Evolutionary conservation across 2,329 filamentous ascomycete species (phyloP), one percentile per base, ranked within the genome.

Genomic region (Chrysosporium queenslandicum): DNA sequence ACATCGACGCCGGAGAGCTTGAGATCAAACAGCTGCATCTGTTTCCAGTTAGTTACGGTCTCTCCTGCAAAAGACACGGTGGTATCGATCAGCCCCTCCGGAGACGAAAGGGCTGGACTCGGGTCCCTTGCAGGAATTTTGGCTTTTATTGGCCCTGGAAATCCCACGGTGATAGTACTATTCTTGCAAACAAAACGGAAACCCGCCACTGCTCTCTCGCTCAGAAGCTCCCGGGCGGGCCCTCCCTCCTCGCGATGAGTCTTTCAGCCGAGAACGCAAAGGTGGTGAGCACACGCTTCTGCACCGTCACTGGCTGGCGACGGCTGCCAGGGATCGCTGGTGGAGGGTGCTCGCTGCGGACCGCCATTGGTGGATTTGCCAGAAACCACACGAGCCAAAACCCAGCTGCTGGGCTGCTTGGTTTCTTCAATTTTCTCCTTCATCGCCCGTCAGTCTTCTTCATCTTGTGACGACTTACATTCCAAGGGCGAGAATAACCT

Each of bases 91-190:
- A n/a, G n/a, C n/a, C n/a, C n/a, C n/a, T n/a, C 16, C n/a, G 29
- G 32, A 37, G 48, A 11, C 34, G n/a, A 1, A n/a, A 16, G 2
- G 36, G 8, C 39, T 9, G n/a, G 14, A 27, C 23, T 36, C 53
- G 50, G 55, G 53, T 57, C 55, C 55, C 55, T 57, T 55, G 51
- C 53, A 55, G 53, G 36, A 50, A 48, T 7, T 6, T 36, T 36
- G n/a, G 5, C 5, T 27, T 54, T 37, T 18, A 53, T 55, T 55
- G 52, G 55, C 30, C 25, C 37, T 43, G 52, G 25, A 34, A 18
- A 54, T 49, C 46, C 54, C 52, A 54, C 52, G 52, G 53, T 52
- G 54, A 54, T 48, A 40, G n/a, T n/a, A n/a, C n/a, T n/a, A n/a
- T n/a, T 56, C 52, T 47, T n/a, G n/a, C n/a, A n/a, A n/a, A n/a